A percentile compares a stretch with the other conserved stretches of the same genome.
These are phyloP conservation scores for Leishmania major DNA, from an alignment of 208 protist genomes.

Conservation along the genomic window DNA sequence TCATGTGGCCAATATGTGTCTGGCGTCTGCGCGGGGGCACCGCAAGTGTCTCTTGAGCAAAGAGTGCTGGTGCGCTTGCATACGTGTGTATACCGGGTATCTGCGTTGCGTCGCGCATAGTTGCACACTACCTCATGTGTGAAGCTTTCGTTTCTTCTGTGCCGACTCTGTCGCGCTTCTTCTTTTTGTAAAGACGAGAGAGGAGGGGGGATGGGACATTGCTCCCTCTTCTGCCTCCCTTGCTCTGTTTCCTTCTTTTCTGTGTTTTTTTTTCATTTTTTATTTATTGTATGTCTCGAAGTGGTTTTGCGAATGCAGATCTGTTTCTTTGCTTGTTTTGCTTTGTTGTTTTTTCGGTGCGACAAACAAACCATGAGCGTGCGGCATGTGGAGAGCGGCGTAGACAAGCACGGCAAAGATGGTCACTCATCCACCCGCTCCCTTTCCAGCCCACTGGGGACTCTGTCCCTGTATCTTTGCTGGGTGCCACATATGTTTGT, in stretches of 20 bases:
- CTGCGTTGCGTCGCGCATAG: background rate
- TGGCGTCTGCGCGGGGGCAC: background rate
- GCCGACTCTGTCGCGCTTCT: background rate
- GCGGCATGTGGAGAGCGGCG: background rate
- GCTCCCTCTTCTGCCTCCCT: background rate
- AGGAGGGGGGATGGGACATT: too few relatives aligned
- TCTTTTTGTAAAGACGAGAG: background rate
- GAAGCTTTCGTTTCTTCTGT: background rate
- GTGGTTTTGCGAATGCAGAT: background rate
- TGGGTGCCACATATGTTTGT: background rate
- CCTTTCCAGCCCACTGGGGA: background rate
- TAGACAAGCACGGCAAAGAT: background rate
- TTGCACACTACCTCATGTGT: conserved; percentile 6
- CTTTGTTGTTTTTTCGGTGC: background rate
- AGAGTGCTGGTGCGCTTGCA: background rate
- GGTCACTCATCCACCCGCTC: background rate
- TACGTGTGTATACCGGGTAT: background rate
- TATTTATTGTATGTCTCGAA: too few relatives aligned
- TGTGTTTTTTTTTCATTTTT: background rate
- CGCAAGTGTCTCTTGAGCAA: background rate
- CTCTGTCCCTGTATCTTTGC: background rate
- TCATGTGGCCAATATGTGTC: background rate
- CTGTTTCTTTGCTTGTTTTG: background rate
- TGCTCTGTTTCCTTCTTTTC: background rate
- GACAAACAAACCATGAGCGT: background rate